Evolutionary conservation across 352 stramenopile species (phyloP).

Genomic region (Phytophthora sp.): DNA sequence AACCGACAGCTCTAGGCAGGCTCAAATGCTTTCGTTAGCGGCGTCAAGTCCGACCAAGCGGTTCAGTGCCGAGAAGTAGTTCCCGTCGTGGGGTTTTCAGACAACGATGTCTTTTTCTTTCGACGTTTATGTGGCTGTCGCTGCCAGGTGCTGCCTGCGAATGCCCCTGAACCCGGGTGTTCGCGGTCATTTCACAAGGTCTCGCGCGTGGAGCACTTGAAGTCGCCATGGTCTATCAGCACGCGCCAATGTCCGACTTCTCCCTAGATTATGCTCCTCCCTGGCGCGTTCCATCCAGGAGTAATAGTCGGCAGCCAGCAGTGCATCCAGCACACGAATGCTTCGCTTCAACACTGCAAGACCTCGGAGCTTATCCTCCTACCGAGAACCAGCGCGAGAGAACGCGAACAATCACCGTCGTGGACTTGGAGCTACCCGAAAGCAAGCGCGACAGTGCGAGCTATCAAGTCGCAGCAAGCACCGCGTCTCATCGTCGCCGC

Average conservation of each 20-base stretch:
- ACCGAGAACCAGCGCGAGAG: slow-evolving; percentile 5
- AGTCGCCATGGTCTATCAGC: slow-evolving; percentile 7
- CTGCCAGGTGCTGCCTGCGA: background rate
- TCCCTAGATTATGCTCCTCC: slow-evolving; percentile 5
- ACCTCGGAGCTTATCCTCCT: slow-evolving; percentile 8
- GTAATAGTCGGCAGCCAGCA: slow-evolving; percentile 17
- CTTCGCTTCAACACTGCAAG: slow-evolving; percentile 17
- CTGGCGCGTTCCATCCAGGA: slow-evolving; percentile 5
- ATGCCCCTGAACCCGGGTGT: background rate
- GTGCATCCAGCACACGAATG: slow-evolving; percentile 5
- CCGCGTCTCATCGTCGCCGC: slow-evolving; percentile 5
- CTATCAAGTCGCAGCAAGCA: slow-evolving; percentile 14
- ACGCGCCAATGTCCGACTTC: slow-evolving; percentile 9
- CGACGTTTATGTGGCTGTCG: slow-evolving; percentile 1
- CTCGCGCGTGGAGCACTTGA: slow-evolving; percentile 23
- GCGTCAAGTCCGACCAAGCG: background rate
- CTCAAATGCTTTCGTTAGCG: slow-evolving; percentile 2
- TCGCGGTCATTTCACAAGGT: slow-evolving; percentile 24
- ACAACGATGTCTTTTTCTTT: background rate
- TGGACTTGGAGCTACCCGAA: slow-evolving; percentile 30
- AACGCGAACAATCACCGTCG: slow-evolving; percentile 32
- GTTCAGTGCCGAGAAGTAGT: background rate
- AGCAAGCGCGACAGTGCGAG: slow-evolving; percentile 8
- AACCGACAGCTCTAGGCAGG: no score
- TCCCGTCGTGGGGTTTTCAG: background rate